Evolutionary conservation across 2,329 filamentous ascomycete genomes (phyloP).

Genomic region (Talaromyces piceae): DNA sequence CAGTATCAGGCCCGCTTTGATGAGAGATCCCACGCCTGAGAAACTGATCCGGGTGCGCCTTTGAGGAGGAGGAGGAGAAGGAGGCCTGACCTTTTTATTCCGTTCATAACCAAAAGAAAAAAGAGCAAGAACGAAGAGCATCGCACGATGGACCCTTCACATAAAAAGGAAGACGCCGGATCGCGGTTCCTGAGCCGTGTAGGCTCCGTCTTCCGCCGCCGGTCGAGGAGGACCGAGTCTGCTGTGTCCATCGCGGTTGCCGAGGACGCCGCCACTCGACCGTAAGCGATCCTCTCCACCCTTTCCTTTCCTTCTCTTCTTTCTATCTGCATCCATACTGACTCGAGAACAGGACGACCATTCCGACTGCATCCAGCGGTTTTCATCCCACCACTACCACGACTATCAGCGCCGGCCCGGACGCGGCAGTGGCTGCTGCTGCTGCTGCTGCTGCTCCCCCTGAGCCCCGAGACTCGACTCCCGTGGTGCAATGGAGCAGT

Average conservation of each 20-base stretch:
- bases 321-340: background rate
- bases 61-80: no score
- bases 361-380: background rate
- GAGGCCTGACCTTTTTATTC: no score
- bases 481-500: slow-evolving; percentile 23
- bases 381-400: background rate
- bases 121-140: background rate
- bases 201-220: slow-evolving; percentile 9
- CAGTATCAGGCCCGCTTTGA: no score
- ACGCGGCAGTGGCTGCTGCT: no score
- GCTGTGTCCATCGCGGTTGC: background rate
- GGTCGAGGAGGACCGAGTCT: slow-evolving; percentile 7
- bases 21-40: no score
- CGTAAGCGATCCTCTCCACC: no score
- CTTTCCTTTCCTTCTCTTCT: no score
- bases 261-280: background rate
- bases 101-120: no score
- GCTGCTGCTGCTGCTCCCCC: no score
- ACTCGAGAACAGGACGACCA: background rate
- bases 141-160: slow-evolving; percentile 1
- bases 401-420: slow-evolving; percentile 3
- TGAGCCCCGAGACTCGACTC: slow-evolving; percentile 15
- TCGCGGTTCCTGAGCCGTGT: slow-evolving; percentile 9
- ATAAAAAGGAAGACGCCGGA: slow-evolving; percentile 6
- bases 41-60: no score